These are phyloP conservation scores for Paraleonurus japonicus DNA, from an alignment of 257 asterid genomes.

Conservation along the genomic window DNA sequence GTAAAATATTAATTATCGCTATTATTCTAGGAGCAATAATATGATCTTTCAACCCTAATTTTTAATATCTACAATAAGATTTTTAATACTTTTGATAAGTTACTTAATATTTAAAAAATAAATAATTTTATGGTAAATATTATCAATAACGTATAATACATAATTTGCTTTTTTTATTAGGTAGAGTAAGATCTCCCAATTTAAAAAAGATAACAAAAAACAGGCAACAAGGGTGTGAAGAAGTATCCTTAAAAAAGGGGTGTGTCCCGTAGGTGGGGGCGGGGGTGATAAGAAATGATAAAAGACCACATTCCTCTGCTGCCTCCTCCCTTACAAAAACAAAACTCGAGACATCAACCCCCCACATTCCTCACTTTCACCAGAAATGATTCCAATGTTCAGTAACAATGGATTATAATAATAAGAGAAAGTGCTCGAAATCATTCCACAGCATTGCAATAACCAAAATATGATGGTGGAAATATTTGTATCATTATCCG, in stretches of 20 bases:
- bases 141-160: too few species aligned
- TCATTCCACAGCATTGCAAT: slow-evolving; percentile 8
- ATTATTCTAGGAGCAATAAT: too few species aligned
- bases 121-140: too few species aligned
- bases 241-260: not conserved
- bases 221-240: not conserved
- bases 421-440: not conserved
- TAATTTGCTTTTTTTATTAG: too few species aligned
- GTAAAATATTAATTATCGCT: too few species aligned
- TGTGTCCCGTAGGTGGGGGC: not conserved
- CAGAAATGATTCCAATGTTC: slow-evolving; percentile 29
- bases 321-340: not conserved
- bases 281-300: slow-evolving; percentile 17
- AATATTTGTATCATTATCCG: slow-evolving; percentile 1
- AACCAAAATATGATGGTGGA: slow-evolving; percentile 15
- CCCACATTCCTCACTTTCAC: slow-evolving; percentile 46
- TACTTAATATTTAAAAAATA: too few species aligned
- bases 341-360: slow-evolving; percentile 16
- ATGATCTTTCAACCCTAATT: too few species aligned
- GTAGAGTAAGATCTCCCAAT: not conserved
- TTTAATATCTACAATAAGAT: too few species aligned
- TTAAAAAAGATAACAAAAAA: not conserved
- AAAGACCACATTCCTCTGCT: not conserved
- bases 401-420: slow-evolving; percentile 19
- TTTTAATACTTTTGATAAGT: too few species aligned